These are phyloP conservation scores for Suhomyces anneliseae DNA, from an alignment of 1,139 yeast genomes.

Conservation along the genomic window DNA sequence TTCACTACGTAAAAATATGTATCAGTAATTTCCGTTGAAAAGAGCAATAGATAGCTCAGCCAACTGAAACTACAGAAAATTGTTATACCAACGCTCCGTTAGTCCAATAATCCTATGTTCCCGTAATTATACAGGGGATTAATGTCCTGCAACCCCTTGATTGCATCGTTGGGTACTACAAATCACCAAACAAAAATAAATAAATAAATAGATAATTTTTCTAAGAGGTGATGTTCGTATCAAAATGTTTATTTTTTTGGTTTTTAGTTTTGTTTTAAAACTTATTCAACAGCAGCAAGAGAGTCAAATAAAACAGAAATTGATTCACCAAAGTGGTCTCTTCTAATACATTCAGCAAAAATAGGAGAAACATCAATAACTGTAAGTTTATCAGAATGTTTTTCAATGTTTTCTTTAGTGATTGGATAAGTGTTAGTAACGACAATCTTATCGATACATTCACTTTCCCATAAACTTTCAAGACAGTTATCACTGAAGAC, in stretches of 20 bases:
- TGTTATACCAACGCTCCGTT: slow-evolving; percentile 66
- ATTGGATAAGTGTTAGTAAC: slow-evolving; percentile 97
- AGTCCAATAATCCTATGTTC: slow-evolving; percentile 42
- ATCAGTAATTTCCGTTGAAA: not conserved
- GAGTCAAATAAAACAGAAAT: slow-evolving; percentile 91
- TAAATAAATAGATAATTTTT: not conserved
- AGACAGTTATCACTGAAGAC: slow-evolving; percentile 85
- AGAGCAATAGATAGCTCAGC: not conserved
- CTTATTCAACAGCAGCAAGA: slow-evolving; percentile 60
- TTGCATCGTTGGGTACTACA: slow-evolving; percentile 44
- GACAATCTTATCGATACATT: slow-evolving; percentile 82
- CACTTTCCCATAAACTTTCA: slow-evolving; percentile 72
- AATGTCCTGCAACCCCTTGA: slow-evolving; percentile 60
- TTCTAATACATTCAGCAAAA: slow-evolving; percentile 96
- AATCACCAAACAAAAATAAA: slow-evolving; percentile 3
- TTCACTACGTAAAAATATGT: not conserved
- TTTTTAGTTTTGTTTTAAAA: slow-evolving; percentile 1
- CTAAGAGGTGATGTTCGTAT: slow-evolving; percentile 6
- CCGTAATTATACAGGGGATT: slow-evolving; percentile 21
- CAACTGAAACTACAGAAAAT: slow-evolving; percentile 9
- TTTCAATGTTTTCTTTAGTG: slow-evolving; percentile 55
- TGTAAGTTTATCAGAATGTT: slow-evolving; percentile 61
- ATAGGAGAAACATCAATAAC: slow-evolving; percentile 93
- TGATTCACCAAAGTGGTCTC: slow-evolving; percentile 97
- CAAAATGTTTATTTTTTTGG: not conserved